Evolutionary conservation across 2,329 filamentous ascomycete species (phyloP), one percentile per base, ranked within the genome.

Genomic region (Phaeomoniella chlamydospora): DNA sequence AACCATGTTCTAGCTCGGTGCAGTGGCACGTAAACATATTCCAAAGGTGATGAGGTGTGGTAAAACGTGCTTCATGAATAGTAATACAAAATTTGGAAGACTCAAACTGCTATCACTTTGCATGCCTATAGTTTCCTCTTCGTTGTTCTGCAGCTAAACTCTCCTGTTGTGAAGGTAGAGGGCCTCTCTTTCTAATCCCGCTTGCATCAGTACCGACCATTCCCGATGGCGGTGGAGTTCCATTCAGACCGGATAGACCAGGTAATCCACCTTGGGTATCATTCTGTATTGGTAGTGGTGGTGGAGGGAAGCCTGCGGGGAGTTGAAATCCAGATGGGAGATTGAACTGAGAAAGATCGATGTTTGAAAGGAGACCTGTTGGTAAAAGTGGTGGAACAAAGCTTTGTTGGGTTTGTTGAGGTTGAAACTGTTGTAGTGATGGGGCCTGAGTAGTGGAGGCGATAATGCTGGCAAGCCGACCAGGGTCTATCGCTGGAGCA

Each of bases 111-210:
- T n/a, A n/a, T 37, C 49, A 57, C 39, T 58, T 51, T 16, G 61
- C 51, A 45, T 56, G 59, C 31, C 61, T 53, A 47, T 63, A 72
- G 44, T 65, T 58, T 9, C 67, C 67, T 43, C 62, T 61, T 42
- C 70, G 70, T 64, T 88, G 84, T 56, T 88, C 82, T 55, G 79
- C 74, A 46, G 77, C 72, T 46, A 92, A 58, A 46, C 81, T 87
- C 53, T 90, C 85, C 51, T 82, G 75, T 57, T 92, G 85, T 52
- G 82, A 87, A 0, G 85, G 85, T 31, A 93, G 58, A 5, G 82
- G 84, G 4, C 71, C 82, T 41, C 77, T 62, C 45, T 63, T 67
- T 40, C 80, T 68, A 13, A 74, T 48, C 4, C 58, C 53, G 19
- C 49, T 55, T 15, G 48, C 53, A 10, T 54, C 57, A 48, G 39